Conservation (phyloP, 495 filamentous ascomycete genomes). For the Penicillium paxilli region DNA sequence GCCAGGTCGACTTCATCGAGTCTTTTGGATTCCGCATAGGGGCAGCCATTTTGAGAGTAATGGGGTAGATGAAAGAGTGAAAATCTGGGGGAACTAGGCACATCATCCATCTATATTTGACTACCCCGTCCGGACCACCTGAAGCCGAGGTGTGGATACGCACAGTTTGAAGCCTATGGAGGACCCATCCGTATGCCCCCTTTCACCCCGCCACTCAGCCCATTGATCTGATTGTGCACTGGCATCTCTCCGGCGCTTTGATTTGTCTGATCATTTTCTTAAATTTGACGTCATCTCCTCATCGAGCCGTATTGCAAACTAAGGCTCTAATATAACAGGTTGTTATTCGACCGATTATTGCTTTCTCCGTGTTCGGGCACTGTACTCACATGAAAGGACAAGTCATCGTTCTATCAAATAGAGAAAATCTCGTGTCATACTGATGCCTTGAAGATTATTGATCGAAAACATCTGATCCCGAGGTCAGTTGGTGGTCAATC, state of each 20-base stretch:
- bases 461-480: slow-evolving; percentile 1
- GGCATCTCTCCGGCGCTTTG: not conserved
- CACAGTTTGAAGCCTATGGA: not conserved
- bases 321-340: not conserved
- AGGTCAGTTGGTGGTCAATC: not conserved
- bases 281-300: not conserved
- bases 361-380: not conserved
- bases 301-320: not conserved
- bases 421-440: not conserved
- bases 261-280: not conserved
- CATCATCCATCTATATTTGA: slow-evolving; percentile 1
- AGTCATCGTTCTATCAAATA: not conserved
- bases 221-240: not conserved
- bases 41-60: slow-evolving; percentile 1
- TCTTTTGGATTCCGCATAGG: slow-evolving; percentile 25
- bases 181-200: not conserved
- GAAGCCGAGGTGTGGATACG: slow-evolving; percentile 1
- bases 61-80: not conserved
- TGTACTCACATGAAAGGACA: not conserved
- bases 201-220: not conserved
- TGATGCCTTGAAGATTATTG: not conserved
- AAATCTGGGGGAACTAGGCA: not conserved
- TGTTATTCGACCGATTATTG: not conserved
- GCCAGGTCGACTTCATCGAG: slow-evolving; percentile 40
- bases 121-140: not conserved